phyloP scores from a whole-genome alignment of 805 yeast genomes.

The Yarrowia osloensis region DNA sequence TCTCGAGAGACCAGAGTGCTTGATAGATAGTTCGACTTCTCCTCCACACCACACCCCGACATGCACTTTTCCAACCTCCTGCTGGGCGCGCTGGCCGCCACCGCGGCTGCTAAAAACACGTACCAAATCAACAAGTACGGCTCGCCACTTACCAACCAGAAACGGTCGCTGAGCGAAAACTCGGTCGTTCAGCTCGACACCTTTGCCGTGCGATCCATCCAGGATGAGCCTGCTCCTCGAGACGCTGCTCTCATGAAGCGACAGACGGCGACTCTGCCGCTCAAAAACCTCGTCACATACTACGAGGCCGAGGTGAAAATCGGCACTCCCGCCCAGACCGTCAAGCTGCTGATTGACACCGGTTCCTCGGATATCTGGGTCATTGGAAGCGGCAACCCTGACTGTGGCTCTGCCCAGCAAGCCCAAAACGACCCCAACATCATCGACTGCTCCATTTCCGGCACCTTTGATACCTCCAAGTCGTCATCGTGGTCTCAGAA shows the following conservation, averaged over 20 bases:
- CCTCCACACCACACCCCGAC: background rate
- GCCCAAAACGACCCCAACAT: background rate
- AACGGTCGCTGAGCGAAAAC: constrained; percentile 15
- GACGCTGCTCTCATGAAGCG: constrained; percentile 11
- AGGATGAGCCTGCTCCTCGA: constrained; percentile 15
- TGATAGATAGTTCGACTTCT: background rate
- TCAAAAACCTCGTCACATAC: constrained; percentile 30
- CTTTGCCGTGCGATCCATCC: background rate
- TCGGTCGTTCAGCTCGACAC: constrained; percentile 20
- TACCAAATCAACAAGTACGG: constrained; percentile 27
- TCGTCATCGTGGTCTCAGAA: constrained; percentile 38
- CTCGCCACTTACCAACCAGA: constrained; percentile 15
- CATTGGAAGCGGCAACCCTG: constrained; percentile 32
- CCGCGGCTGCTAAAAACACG: constrained; percentile 20
- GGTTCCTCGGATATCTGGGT: constrained; percentile 74
- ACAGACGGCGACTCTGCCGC: constrained; percentile 11
- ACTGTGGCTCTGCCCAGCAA: background rate
- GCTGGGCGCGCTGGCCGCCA: constrained; percentile 9
- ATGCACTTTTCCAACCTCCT: constrained; percentile 21
- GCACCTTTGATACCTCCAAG: constrained; percentile 40
- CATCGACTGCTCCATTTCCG: constrained; percentile 38
- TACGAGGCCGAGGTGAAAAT: constrained; percentile 40
- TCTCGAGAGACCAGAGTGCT: background rate
- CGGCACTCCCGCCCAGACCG: constrained; percentile 58
- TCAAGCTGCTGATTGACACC: constrained; percentile 61